These are phyloP conservation scores for Neurospora sp. DNA, from an alignment of 495 filamentous ascomycete species.

Conservation along the genomic window DNA sequence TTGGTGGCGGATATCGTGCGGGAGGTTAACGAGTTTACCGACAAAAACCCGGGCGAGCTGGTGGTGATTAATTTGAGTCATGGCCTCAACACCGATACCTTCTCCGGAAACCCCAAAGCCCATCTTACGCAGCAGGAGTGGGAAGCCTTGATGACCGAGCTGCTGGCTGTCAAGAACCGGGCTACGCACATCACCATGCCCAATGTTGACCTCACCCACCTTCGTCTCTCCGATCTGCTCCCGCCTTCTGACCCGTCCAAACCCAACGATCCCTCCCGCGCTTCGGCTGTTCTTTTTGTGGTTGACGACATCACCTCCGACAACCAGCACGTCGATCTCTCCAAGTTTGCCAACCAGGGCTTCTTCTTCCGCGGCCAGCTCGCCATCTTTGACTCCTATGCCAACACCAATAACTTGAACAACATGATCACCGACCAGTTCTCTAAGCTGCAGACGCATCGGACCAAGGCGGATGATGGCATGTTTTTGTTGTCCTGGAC, in stretches of 20 bases:
- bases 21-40: neutral
- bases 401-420: neutral
- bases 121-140: neutral
- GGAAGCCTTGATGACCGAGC: neutral
- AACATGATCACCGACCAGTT: neutral
- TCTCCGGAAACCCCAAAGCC: neutral
- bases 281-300: neutral
- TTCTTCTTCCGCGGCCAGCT: neutral
- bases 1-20: neutral
- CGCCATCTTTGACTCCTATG: neutral
- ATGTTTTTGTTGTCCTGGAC: conserved; percentile 1
- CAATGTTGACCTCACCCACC: neutral
- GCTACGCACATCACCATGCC: neutral
- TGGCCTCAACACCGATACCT: neutral
- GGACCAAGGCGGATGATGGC: neutral
- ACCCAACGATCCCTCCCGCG: neutral
- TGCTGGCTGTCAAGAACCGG: neutral
- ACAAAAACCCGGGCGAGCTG: neutral
- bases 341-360: neutral
- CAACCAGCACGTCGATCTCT: neutral
- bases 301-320: neutral
- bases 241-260: neutral
- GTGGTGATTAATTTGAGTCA: neutral
- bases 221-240: neutral
- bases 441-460: neutral